These are phyloP conservation scores for Moniliella sp. DNA, from an alignment of 1,284 basidiomycete species.

Conservation along the genomic window DNA sequence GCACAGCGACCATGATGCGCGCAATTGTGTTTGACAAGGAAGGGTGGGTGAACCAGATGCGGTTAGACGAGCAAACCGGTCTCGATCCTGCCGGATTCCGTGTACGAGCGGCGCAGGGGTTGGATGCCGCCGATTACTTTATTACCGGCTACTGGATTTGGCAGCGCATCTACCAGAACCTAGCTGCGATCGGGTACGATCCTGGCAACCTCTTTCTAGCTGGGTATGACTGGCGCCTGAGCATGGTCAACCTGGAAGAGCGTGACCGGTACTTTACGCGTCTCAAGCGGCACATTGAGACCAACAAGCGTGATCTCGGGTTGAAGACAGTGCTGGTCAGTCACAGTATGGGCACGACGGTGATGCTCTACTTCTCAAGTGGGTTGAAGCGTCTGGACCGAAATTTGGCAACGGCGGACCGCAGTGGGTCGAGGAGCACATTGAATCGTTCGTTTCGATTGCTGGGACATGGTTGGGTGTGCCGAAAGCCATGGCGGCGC, in stretches of 20 bases:
- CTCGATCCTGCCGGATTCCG: slow-evolving; percentile 73
- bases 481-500: slow-evolving; percentile 80
- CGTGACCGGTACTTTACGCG: slow-evolving; percentile 79
- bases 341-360: slow-evolving; percentile 42
- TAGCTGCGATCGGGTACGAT: slow-evolving; percentile 41
- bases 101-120: slow-evolving; percentile 66
- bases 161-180: slow-evolving; percentile 76
- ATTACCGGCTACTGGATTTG: slow-evolving; percentile 77
- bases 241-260: slow-evolving; percentile 70
- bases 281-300: slow-evolving; percentile 64
- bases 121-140: slow-evolving; percentile 59
- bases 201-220: slow-evolving; percentile 26
- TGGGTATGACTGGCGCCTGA: slow-evolving; percentile 43
- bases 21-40: slow-evolving; percentile 66
- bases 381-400: slow-evolving; percentile 63
- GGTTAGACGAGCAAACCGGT: slow-evolving; percentile 68
- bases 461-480: slow-evolving; percentile 62
- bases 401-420: slow-evolving; percentile 61
- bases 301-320: slow-evolving; percentile 49
- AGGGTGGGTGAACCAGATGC: slow-evolving; percentile 68
- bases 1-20: slow-evolving; percentile 49
- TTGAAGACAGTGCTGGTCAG: slow-evolving; percentile 69
- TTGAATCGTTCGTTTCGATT: slow-evolving; percentile 41
- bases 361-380: slow-evolving; percentile 43
- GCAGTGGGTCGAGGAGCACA: slow-evolving; percentile 65